Evolutionary conservation across 495 filamentous ascomycete species (phyloP), one percentile per base, ranked within the genome.

Genomic region (Elasticomyces elasticus): DNA sequence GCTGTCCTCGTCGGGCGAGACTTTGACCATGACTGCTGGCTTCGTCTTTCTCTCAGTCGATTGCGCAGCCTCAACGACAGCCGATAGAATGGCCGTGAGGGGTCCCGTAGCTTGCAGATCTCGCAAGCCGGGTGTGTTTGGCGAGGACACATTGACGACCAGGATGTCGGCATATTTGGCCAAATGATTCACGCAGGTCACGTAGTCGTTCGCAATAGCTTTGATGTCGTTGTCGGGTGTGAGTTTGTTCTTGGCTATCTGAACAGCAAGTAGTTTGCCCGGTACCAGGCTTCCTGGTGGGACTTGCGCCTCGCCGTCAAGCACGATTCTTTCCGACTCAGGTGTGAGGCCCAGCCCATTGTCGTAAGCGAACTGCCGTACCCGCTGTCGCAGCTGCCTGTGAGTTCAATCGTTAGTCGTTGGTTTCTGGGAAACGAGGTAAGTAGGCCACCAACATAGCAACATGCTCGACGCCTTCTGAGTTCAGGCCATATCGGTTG

Each of bases 401-500:
- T 40, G 5, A 40, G 35, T 13, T 17, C 5, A 5, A 13, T 13
- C 12, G 13, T 40, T 5, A 40, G n/a, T n/a, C n/a, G n/a, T n/a
- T n/a, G n/a, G n/a, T n/a, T n/a, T n/a, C n/a, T 40, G 35, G 12
- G 13, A 15, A 40, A 17, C 5, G 19, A 13, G 4, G 15, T 40
- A 12, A 13, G 5, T 40, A 12, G 19, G 19, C 13, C 3, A 17
- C 35, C 19, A n/a, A 40, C 59, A 79, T 81, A 0, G 92, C 89
- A 73, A 95, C 86, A 60, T 82, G 75, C 57, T 94, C 90, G 1
- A 87, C 90, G 9, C 92, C 92, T 52, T 85, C 79, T 17, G 86
- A 92, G 67, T 96, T 96, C 56, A 97, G 78, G 0, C 92, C 94
- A 67, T 96, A 97, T 7, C 94, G 83, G 67, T 98, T 98, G 69